Conservation (phyloP, 2,329 filamentous ascomycete species). For the Clarireedia paspali region DNA sequence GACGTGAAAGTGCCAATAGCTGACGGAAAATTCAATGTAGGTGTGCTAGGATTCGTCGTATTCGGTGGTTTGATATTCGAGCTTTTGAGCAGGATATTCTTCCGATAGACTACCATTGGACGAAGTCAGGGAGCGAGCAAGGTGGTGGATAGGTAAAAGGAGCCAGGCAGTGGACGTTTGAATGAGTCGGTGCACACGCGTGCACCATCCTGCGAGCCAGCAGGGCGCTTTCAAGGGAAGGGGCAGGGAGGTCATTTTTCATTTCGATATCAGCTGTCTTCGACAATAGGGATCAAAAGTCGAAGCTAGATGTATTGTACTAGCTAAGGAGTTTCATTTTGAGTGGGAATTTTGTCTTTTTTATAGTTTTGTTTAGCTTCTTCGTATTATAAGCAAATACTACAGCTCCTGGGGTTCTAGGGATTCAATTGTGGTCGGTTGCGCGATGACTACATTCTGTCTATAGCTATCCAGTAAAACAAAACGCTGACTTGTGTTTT, state of each 20-base stretch:
- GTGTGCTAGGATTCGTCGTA: constrained; percentile 27
- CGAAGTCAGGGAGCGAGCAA: not conserved
- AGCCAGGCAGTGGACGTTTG: too few relatives aligned
- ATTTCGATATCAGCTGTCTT: not conserved
- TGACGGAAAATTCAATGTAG: constrained; percentile 9
- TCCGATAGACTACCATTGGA: constrained; percentile 14
- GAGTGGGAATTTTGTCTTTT: not conserved
- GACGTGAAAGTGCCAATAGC: not conserved
- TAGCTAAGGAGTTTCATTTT: not conserved
- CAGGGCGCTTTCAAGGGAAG: not conserved
- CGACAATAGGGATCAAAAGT: not conserved
- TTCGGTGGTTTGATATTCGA: constrained; percentile 33
- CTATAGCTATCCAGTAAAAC: too few relatives aligned
- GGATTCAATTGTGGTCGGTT: too few relatives aligned
- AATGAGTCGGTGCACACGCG: too few relatives aligned
- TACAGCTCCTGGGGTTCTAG: not conserved
- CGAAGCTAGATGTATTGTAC: not conserved
- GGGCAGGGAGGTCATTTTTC: not conserved
- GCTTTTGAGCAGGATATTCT: constrained; percentile 29
- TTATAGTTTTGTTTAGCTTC: not conserved
- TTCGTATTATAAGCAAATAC: not conserved
- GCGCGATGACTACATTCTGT: too few relatives aligned
- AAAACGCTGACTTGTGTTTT: too few relatives aligned
- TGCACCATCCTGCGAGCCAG: not conserved
- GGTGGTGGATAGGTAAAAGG: not conserved